phyloP scores from a whole-genome alignment of 2,329 filamentous ascomycete species.

The Alternaria sp. region DNA sequence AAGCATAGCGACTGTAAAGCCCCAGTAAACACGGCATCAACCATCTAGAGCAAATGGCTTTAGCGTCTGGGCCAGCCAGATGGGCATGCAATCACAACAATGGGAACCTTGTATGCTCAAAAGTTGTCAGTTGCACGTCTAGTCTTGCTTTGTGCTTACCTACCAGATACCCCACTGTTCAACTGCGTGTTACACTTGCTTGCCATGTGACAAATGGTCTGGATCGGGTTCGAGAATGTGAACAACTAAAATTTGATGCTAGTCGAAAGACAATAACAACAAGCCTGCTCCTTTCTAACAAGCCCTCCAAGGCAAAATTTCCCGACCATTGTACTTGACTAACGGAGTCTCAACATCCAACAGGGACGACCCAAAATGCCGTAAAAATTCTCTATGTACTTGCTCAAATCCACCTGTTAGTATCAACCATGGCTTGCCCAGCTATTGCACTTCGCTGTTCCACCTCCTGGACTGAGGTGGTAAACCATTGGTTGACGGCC shows the following conservation, averaged over 20 bases:
- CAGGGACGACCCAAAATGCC: not conserved
- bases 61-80: too few species aligned
- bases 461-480: constrained; percentile 38
- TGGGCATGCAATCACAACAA: too few species aligned
- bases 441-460: constrained; percentile 45
- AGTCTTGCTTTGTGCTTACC: too few species aligned
- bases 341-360: constrained; percentile 1
- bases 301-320: constrained; percentile 2
- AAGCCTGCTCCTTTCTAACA: constrained; percentile 1
- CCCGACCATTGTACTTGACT: not conserved
- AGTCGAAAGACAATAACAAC: constrained; percentile 9
- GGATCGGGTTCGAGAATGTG: not conserved
- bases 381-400: not conserved
- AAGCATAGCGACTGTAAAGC: too few species aligned
- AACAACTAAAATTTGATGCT: constrained; percentile 4
- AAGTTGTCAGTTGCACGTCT: too few species aligned
- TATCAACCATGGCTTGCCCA: not conserved
- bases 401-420: not conserved
- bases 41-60: too few species aligned
- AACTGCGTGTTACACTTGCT: too few species aligned
- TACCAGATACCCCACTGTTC: too few species aligned
- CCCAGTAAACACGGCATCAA: too few species aligned
- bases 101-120: too few species aligned
- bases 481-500: constrained; percentile 23
- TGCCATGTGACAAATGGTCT: too few species aligned